Evolutionary conservation across 73 alveolate species (phyloP).

Genomic region (Paramecium primaurelia): DNA sequence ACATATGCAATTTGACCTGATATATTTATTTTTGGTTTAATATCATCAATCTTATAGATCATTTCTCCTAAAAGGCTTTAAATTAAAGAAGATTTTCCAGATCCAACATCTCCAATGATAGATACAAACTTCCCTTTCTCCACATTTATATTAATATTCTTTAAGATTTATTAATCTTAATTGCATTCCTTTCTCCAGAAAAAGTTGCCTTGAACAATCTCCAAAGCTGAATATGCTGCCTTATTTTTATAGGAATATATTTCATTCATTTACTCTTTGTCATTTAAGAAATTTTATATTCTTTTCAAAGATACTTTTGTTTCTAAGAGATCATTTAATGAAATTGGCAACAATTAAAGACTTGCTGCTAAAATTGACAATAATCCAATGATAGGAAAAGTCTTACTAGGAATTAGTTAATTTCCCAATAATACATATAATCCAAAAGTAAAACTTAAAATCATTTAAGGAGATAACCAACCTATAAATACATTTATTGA

Average conservation of each 20-base stretch:
- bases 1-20: slow-evolving; percentile 54
- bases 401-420: slow-evolving; percentile 8
- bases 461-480: slow-evolving; percentile 55
- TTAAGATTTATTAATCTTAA: neutral
- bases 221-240: neutral
- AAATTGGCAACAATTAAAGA: slow-evolving; percentile 33
- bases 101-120: slow-evolving; percentile 65
- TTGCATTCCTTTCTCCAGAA: neutral
- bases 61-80: slow-evolving; percentile 56
- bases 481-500: slow-evolving; percentile 2
- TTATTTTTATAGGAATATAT: neutral
- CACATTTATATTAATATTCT: neutral
- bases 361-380: slow-evolving; percentile 34
- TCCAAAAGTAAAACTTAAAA: slow-evolving; percentile 46
- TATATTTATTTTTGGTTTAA: neutral
- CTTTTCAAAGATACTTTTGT: slow-evolving; percentile 50
- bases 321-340: slow-evolving; percentile 33
- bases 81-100: slow-evolving; percentile 60
- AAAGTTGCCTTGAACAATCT: slow-evolving; percentile 31
- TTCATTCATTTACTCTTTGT: neutral
- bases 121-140: slow-evolving; percentile 47
- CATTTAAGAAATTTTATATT: slow-evolving; percentile 41
- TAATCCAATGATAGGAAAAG: slow-evolving; percentile 51
- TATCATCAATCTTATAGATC: neutral
- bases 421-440: slow-evolving; percentile 20